Base-by-base conservation (phyloP, 345 rosid species). In the Populus simonii region DNA sequence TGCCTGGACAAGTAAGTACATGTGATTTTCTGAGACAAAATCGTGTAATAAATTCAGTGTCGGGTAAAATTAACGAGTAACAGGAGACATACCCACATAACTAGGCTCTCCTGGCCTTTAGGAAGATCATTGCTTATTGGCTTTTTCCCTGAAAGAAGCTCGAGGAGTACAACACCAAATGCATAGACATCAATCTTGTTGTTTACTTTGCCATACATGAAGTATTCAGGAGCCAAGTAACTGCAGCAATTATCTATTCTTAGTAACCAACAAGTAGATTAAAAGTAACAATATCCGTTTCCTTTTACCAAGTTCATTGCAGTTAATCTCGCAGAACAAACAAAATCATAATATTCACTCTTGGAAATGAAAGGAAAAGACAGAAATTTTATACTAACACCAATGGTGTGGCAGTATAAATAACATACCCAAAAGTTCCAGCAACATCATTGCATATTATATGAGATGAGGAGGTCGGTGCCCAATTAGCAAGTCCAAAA, bases 141-240 rank as follows among this genome's bases (percentile, higher is more conserved):
- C 74, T 72, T 81, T 66, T 78, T 82, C 17, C 79, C 82, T 0
- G 78, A 72, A 67, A 75, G 80, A 70, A 76, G 70, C 80, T 79
- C 72, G 68, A 80, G 61, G 51, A 45, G 68, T 36, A 75, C 78
- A 51, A 73, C 78, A 55, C 99, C 99, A 86, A 89, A 90, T 61
- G 99, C 97, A 85, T 92, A 96, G 25, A 96, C 99, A 89, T 96
- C 99, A 27, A 96, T 83, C 84, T 89, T 94, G 83, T 96, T 90
- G 22, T 91, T 96, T 83, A 93, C 92, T 89, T 89, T 93, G 68
- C 99, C 99, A 36, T 96, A 89, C 97, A 90, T 91, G 81, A 96
- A 90, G 86, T 93, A 96, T 79, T 96, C 99, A 31, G 99, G 99
- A 83, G 99, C 99, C 89, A 96, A 83, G 80, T 96, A 96, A 71